Base-by-base conservation (phyloP, 768 basidiomycete species). In the Crassisporium funariophilum region DNA sequence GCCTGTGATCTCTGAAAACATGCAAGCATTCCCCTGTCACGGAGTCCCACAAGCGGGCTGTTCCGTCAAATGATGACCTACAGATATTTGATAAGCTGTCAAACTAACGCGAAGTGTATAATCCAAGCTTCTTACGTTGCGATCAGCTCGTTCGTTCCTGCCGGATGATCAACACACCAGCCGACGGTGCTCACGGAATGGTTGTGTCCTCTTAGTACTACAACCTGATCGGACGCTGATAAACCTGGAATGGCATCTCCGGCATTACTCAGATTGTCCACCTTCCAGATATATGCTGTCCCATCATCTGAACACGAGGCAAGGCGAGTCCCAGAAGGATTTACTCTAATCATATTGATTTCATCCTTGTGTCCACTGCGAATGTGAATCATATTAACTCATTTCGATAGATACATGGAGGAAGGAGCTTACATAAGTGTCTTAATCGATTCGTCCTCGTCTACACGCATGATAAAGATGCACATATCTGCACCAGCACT, bases 261-360 rank as follows among this genome's bases (percentile, higher is more conserved):
- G 7, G 67, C 56, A 29, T 59, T 53, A 8, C 66, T 62, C 16
- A 81, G 54, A 40, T 74, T 72, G 42, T 78, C 78, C 39, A 88
- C 67, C 44, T 79, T 75, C 89, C 89, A 93, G 55, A 92, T 77
- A 27, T 86, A 81, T 15, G 86, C 84, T 0, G 88, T 89, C 52
- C 71, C 70, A 53, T 93, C 91, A 57, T 93, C 91, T 1, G 91
- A 89, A 62, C 88, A 90, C 4, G 88, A 87, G 10, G 88, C 88
- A 35, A 93, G 60, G 33, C 78, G 77, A 22, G 84, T 88, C 27
- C 77, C 70, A n/a, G 76, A 69, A 12, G 78, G 70, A 50, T 86
- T 91, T 53, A 77, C 79, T 60, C 82, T 84, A 40, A 92, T 76
- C 61, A 88, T 83, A 57, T 89, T 92, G 52, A 93, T 76, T 62